These are phyloP conservation scores for Mycena rebaudengoi DNA, from an alignment of 768 basidiomycete genomes.

Conservation along the genomic window DNA sequence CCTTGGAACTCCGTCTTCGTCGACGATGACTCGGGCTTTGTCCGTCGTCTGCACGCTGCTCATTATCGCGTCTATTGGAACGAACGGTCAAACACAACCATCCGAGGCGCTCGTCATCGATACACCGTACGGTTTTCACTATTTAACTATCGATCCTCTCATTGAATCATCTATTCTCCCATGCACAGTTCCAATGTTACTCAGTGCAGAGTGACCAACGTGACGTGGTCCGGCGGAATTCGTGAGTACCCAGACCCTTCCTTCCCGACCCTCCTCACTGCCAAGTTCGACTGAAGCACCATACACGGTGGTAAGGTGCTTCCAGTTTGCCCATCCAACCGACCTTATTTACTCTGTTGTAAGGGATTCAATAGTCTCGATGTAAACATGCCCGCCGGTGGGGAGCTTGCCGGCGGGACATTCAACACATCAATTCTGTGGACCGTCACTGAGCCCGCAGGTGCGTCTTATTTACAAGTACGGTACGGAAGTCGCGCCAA, in stretches of 20 bases:
- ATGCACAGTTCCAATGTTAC: slow-evolving; percentile 9
- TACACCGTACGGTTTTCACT: slow-evolving; percentile 10
- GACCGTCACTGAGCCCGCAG: slow-evolving; percentile 11
- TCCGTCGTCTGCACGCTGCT: background rate
- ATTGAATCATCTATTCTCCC: background rate
- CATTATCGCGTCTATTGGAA: background rate
- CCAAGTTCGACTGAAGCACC: background rate
- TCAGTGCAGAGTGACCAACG: slow-evolving; percentile 12
- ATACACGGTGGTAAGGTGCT: background rate
- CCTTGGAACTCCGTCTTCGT: background rate
- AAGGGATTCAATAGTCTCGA: slow-evolving; percentile 3
- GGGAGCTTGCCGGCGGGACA: background rate
- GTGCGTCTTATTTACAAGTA: background rate
- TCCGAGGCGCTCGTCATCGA: slow-evolving; percentile 6
- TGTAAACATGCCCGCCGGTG: slow-evolving; percentile 5
- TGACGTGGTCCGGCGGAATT: slow-evolving; percentile 11
- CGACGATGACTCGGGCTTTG: slow-evolving; percentile 1
- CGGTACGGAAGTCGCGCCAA: background rate
- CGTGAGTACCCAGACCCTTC: background rate
- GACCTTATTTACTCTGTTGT: background rate
- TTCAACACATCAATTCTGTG: slow-evolving; percentile 12
- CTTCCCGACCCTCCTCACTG: slow-evolving; percentile 1
- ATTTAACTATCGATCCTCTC: background rate
- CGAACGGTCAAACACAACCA: slow-evolving; percentile 2
- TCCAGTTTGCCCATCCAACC: background rate